Percentiles rank a stretch among this genome's conserved stretches.
Conservation (phyloP, 2,329 filamentous ascomycete genomes). For the Aspergillus nomiae region DNA sequence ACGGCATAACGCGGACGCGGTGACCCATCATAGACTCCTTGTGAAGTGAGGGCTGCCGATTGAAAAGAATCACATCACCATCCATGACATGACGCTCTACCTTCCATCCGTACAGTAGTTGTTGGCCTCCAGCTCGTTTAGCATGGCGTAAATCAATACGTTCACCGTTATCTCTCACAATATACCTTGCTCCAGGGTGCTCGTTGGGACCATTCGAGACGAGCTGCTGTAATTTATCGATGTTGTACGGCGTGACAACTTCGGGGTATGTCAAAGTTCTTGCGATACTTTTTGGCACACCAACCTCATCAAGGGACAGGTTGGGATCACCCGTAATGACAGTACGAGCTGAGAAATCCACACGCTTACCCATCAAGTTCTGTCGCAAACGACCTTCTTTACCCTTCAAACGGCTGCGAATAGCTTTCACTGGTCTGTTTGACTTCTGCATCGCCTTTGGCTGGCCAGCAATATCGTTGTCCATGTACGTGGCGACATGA, state of each 20-base stretch:
- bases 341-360: conserved; percentile 98
- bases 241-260: conserved; percentile 97
- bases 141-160: conserved; percentile 94
- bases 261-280: conserved; percentile 93
- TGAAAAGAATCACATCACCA: conserved; percentile 98
- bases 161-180: conserved; percentile 90
- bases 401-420: conserved; percentile 95
- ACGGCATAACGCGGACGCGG: conserved; percentile 95
- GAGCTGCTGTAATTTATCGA: conserved; percentile 82
- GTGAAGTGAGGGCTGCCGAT: conserved; percentile 97
- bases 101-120: conserved; percentile 96
- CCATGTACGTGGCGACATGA: conserved; percentile 99
- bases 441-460: conserved; percentile 96
- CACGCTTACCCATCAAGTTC: conserved; percentile 99
- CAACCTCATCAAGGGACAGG: conserved; percentile 92
- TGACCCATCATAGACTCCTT: conserved; percentile 99
- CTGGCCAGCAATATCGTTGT: conserved; percentile 96
- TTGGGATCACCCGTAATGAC: conserved; percentile 99
- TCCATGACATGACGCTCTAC: conserved; percentile 96
- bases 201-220: conserved; percentile 93
- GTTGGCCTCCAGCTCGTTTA: conserved; percentile 75
- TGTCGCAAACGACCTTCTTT: conserved; percentile 97
- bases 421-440: conserved; percentile 92
- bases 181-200: conserved; percentile 94
- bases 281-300: conserved; percentile 91